phyloP scores from a whole-genome alignment of 2,329 filamentous ascomycete genomes.

The Tolypocladium endophyticum region DNA sequence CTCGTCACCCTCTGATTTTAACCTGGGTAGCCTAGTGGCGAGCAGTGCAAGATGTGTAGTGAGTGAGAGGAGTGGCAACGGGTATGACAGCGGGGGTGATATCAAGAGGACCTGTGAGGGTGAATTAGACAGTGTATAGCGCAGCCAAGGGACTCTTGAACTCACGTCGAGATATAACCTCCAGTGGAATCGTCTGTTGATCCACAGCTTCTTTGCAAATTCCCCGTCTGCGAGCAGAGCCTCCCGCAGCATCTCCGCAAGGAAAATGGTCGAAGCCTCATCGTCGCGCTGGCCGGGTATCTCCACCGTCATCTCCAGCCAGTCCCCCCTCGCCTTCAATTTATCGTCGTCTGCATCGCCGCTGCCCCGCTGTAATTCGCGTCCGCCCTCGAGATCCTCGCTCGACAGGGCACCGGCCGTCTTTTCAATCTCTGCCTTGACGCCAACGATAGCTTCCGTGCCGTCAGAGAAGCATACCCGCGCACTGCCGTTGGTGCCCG shows the following conservation, averaged over 20 bases:
- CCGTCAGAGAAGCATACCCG: conserved; percentile 91
- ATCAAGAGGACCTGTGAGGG: conserved; percentile 70
- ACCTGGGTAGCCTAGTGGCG: conserved; percentile 69
- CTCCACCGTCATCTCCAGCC: conserved; percentile 87
- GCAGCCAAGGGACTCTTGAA: conserved; percentile 8
- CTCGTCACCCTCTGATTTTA: conserved; percentile 86
- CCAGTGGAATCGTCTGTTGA: conserved; percentile 93
- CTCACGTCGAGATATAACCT: conserved; percentile 87
- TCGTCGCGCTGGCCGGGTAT: conserved; percentile 87
- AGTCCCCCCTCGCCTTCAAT: conserved; percentile 46
- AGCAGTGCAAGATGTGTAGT: conserved; percentile 91
- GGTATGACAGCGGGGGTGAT: conserved; percentile 87
- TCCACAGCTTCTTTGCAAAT: conserved; percentile 64
- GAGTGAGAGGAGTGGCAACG: conserved; percentile 81
- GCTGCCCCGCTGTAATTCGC: conserved; percentile 22
- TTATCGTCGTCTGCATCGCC: conserved; percentile 27
- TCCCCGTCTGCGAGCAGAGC: conserved; percentile 65
- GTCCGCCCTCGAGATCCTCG: conserved; percentile 11
- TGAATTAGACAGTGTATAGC: conserved; percentile 2
- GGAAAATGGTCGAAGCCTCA: conserved; percentile 77
- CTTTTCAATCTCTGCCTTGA: conserved; percentile 89
- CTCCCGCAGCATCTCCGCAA: conserved; percentile 82
- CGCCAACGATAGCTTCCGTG: conserved; percentile 88
- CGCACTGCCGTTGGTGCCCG: conserved; percentile 83
- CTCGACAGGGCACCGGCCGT: conserved; percentile 29